Conservation (phyloP, 352 stramenopile species). For the Globisporangium camurandrum region DNA sequence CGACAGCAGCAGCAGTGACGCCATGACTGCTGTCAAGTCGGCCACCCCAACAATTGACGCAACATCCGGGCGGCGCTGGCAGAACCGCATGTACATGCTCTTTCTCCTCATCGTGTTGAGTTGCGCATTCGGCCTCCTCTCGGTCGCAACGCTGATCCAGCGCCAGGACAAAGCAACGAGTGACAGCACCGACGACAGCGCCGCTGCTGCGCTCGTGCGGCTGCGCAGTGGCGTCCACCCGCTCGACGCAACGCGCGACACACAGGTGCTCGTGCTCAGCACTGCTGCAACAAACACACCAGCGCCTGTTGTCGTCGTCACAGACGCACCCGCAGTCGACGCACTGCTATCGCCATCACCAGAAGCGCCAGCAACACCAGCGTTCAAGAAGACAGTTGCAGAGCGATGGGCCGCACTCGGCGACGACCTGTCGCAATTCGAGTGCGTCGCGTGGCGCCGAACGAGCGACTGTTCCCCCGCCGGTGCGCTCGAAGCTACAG, state of each 20-base stretch:
- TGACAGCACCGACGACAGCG: conserved; percentile 1
- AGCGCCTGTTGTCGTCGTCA: background rate
- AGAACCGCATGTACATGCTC: conserved; percentile 16
- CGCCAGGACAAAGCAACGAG: conserved; percentile 18
- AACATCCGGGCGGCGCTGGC: background rate
- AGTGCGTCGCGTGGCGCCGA: conserved; percentile 47
- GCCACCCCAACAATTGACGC: background rate
- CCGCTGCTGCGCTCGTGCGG: conserved; percentile 3
- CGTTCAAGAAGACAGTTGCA: conserved; percentile 4
- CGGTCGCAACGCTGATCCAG: conserved; percentile 47
- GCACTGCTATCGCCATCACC: background rate
- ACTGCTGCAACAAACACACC: background rate
- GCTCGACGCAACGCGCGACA: background rate
- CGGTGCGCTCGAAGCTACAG: conserved; percentile 18
- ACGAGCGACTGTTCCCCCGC: conserved; percentile 35
- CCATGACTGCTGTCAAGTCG: background rate
- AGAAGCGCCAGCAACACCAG: background rate
- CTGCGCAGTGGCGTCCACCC: conserved; percentile 11
- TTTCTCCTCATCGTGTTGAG: conserved; percentile 43
- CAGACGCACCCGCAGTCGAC: background rate
- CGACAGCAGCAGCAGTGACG: conserved; percentile 1
- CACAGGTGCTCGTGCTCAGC: conserved; percentile 7
- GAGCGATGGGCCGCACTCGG: conserved; percentile 7
- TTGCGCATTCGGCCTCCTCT: conserved; percentile 44
- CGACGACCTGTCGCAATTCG: conserved; percentile 26